Conservation (phyloP, 352 stramenopile genomes). For the Phytopythium aichiense region DNA sequence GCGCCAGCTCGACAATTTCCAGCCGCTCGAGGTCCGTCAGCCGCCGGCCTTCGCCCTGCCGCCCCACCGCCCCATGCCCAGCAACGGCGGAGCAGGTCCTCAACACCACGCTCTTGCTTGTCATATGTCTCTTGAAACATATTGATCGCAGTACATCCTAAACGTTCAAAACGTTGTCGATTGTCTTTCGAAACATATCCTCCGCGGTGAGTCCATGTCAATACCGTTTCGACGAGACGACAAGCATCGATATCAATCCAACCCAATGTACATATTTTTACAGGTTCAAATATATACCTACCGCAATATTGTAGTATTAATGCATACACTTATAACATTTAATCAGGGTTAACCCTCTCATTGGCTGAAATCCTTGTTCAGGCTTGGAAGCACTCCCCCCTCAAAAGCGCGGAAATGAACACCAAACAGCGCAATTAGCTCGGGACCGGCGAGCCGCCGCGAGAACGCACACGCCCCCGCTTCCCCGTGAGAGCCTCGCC, state of each 20-base stretch:
- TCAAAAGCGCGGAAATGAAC: not conserved
- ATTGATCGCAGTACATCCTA: not conserved
- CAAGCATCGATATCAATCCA: too few species aligned
- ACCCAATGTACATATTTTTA: too few species aligned
- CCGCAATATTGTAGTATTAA: too few species aligned
- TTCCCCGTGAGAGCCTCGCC: not conserved
- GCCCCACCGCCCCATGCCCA: not conserved
- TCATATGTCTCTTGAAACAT: not conserved
- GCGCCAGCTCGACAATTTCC: conserved; percentile 55
- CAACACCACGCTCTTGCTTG: not conserved
- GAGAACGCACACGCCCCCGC: not conserved
- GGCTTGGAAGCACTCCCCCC: not conserved
- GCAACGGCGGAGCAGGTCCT: not conserved
- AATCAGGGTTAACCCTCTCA: not conserved
- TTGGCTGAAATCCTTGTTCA: not conserved
- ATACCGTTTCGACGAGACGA: too few species aligned
- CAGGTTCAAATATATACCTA: too few species aligned
- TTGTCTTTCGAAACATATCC: not conserved
- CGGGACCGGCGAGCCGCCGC: not conserved
- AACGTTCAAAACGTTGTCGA: too few species aligned
- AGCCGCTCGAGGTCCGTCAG: conserved; percentile 62
- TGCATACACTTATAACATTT: not conserved
- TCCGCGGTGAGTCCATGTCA: too few species aligned
- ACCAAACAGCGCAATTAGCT: conserved; percentile 1
- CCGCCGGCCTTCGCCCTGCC: conserved; percentile 36